Conservation (phyloP, 2,329 filamentous ascomycete genomes). For the Fusarium temperatum region DNA sequence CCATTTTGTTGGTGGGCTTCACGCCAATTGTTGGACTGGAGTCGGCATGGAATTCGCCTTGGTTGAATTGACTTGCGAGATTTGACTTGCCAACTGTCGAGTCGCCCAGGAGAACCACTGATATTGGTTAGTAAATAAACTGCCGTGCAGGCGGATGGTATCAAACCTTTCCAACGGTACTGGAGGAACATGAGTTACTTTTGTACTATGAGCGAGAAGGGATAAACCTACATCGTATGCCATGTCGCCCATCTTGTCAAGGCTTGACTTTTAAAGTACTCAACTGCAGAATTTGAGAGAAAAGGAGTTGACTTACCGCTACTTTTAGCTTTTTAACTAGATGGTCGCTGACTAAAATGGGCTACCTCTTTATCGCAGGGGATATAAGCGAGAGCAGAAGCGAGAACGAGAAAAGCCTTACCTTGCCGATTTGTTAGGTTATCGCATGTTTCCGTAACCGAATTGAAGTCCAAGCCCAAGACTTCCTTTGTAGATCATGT, state of each 20-base stretch:
- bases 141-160: rapidly evolving
- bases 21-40: background rate
- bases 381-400: background rate
- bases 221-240: background rate
- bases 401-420: background rate
- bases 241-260: background rate
- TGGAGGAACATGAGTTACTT: background rate
- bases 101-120: slow-evolving; percentile 4
- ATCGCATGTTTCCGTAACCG: no score
- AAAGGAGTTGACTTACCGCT: background rate
- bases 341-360: background rate
- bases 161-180: background rate
- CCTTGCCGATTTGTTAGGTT: no score
- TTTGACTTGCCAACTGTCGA: slow-evolving; percentile 1
- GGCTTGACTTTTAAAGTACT: rapidly evolving
- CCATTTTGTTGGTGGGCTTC: background rate
- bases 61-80: background rate
- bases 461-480: no score
- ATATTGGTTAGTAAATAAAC: background rate
- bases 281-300: background rate
- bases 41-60: background rate
- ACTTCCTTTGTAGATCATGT: no score
- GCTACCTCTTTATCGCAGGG: background rate
- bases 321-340: background rate
- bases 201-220: rapidly evolving